Conservation (phyloP, 2,329 filamentous ascomycete species). For the Nothopassalora personata region DNA sequence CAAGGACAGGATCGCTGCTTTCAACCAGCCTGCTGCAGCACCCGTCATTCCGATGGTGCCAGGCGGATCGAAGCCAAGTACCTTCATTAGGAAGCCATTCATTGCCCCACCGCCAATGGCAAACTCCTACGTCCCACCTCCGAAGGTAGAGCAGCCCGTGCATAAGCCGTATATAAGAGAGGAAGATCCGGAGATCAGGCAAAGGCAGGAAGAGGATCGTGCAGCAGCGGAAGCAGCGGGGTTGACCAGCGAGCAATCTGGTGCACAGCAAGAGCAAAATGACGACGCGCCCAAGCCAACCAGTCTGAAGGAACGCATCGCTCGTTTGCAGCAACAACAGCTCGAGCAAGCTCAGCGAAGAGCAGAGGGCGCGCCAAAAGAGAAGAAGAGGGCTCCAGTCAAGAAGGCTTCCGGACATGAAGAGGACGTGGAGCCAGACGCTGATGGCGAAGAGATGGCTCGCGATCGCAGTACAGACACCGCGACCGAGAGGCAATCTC, state of each 20-base stretch:
- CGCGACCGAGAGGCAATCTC: constrained; percentile 35
- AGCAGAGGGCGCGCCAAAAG: constrained; percentile 72
- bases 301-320: constrained; percentile 92
- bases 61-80: constrained; percentile 52
- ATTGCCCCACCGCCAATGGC: constrained; percentile 91
- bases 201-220: constrained; percentile 59
- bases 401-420: constrained; percentile 57
- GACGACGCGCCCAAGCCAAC: constrained; percentile 87
- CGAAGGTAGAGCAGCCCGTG: constrained; percentile 56
- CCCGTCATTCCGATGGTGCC: constrained; percentile 90
- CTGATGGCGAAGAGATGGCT: constrained; percentile 35
- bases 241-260: constrained; percentile 39
- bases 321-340: constrained; percentile 88
- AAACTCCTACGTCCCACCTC: constrained; percentile 80
- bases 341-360: constrained; percentile 80
- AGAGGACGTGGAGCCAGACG: constrained; percentile 28
- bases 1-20: constrained; percentile 91
- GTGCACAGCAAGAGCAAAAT: constrained; percentile 47
- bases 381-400: constrained; percentile 58
- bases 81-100: constrained; percentile 94
- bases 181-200: constrained; percentile 66
- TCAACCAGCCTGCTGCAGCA: constrained; percentile 82
- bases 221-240: constrained; percentile 66
- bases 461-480: constrained; percentile 33
- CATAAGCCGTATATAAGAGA: constrained; percentile 78